These are phyloP conservation scores for Neospermospora avenae DNA, from an alignment of 2,329 filamentous ascomycete species.

Conservation along the genomic window DNA sequence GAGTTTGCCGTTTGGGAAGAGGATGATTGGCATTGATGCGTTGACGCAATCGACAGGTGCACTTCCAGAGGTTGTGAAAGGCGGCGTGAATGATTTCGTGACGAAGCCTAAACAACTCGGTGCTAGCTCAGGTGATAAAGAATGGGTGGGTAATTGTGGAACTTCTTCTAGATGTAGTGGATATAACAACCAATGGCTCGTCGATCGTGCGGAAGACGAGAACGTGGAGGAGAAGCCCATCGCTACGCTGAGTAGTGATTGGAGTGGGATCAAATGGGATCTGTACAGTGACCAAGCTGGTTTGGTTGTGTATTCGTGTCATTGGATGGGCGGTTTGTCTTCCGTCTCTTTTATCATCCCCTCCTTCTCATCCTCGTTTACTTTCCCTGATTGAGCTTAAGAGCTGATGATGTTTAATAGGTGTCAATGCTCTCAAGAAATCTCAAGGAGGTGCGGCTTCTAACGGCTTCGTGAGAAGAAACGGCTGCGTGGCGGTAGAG, in stretches of 20 bases:
- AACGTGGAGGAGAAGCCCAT: conserved; percentile 40
- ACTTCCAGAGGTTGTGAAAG: conserved; percentile 61
- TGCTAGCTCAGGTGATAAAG: conserved; percentile 56
- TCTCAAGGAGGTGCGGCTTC: conserved; percentile 51
- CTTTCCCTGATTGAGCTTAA: background rate
- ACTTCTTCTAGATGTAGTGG: conserved; percentile 71
- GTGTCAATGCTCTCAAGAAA: conserved; percentile 49
- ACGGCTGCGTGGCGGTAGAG: conserved; percentile 85
- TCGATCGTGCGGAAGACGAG: conserved; percentile 39
- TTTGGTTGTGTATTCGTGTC: conserved; percentile 79
- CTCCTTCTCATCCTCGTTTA: background rate
- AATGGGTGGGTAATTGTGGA: conserved; percentile 71
- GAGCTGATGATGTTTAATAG: background rate
- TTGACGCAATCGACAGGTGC: conserved; percentile 71
- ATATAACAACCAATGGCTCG: conserved; percentile 61
- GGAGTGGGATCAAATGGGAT: conserved; percentile 79
- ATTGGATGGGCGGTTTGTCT: conserved; percentile 47
- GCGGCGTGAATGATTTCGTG: conserved; percentile 78
- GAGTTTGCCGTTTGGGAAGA: conserved; percentile 66
- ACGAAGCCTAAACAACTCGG: conserved; percentile 73
- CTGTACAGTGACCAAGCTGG: conserved; percentile 82
- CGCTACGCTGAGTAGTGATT: conserved; percentile 65
- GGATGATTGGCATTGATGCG: conserved; percentile 63
- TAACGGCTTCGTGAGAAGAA: conserved; percentile 53
- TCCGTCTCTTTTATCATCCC: background rate